These are phyloP conservation scores for Discostella stelligera DNA, from an alignment of 352 stramenopile species.

Conservation along the genomic window DNA sequence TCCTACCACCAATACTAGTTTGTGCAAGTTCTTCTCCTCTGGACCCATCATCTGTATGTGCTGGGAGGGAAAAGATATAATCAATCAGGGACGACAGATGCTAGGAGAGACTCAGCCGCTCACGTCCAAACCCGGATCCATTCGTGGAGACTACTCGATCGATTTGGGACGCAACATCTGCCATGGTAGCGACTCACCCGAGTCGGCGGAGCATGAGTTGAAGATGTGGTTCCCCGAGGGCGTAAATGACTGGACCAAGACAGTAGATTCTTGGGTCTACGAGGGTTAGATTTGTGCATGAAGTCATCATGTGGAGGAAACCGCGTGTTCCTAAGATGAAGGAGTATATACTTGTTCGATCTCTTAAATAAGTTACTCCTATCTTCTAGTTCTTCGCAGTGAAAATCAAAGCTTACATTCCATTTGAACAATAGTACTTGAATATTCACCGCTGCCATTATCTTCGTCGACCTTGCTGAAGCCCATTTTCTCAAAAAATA, in stretches of 20 bases:
- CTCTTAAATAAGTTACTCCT: background rate
- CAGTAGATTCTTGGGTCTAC: background rate
- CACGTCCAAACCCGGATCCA: conserved; percentile 89
- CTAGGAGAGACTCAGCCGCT: conserved; percentile 93
- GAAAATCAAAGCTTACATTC: conserved; percentile 44
- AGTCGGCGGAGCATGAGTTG: conserved; percentile 85
- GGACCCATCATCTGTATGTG: conserved; percentile 94
- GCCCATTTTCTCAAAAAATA: conserved; percentile 61
- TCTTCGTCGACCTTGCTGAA: conserved; percentile 33
- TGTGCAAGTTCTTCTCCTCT: conserved; percentile 85
- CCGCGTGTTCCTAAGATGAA: background rate
- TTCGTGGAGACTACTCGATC: conserved; percentile 90
- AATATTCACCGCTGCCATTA: conserved; percentile 16
- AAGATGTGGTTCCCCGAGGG: background rate
- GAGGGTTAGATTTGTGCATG: background rate
- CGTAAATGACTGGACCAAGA: background rate
- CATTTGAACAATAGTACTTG: conserved; percentile 36
- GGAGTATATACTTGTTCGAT: background rate
- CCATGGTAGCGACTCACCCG: conserved; percentile 90
- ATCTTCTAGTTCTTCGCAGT: background rate
- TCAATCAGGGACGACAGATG: conserved; percentile 91
- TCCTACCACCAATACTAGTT: too few species aligned
- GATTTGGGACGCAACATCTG: conserved; percentile 88
- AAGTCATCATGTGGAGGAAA: too few species aligned
- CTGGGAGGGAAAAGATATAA: conserved; percentile 56